Evolutionary conservation across 139 green algal genomes (phyloP).

Genomic region (Picocystis salinarum): DNA sequence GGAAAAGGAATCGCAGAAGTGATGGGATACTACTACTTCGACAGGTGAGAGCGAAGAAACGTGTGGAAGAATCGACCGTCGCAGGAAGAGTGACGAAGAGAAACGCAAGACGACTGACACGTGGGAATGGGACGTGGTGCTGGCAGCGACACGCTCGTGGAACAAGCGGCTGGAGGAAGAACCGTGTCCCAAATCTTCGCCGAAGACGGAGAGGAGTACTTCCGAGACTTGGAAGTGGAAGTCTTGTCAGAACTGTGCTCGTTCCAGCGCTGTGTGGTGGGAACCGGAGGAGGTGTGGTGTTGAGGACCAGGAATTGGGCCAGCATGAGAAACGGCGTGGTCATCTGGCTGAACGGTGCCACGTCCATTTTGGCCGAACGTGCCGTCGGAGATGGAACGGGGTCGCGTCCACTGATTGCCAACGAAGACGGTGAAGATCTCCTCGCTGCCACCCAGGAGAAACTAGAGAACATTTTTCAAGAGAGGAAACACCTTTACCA

Average conservation of each 20-base stretch:
- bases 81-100: background rate
- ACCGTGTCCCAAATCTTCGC: slow-evolving; percentile 54
- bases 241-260: slow-evolving; percentile 42
- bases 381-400: too few relatives aligned
- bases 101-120: too few relatives aligned
- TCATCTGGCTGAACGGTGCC: slow-evolving; percentile 60
- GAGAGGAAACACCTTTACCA: too few relatives aligned
- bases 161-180: slow-evolving; percentile 22
- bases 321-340: slow-evolving; percentile 60
- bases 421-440: too few relatives aligned
- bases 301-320: slow-evolving; percentile 58
- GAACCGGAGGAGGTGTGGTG: slow-evolving; percentile 63
- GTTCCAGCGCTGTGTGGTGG: slow-evolving; percentile 54
- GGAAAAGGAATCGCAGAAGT: slow-evolving; percentile 22
- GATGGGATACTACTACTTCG: slow-evolving; percentile 59
- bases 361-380: slow-evolving; percentile 19
- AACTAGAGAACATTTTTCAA: too few relatives aligned
- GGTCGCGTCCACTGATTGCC: too few relatives aligned
- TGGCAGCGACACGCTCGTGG: too few relatives aligned
- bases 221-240: slow-evolving; percentile 48
- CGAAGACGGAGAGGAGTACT: slow-evolving; percentile 59
- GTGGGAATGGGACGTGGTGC: too few relatives aligned
- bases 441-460: too few relatives aligned
- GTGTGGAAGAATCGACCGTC: background rate
- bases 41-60: too few relatives aligned